phyloP scores from a whole-genome alignment of 441 rosid genomes.

The Rhodomyrtus psidioides region DNA sequence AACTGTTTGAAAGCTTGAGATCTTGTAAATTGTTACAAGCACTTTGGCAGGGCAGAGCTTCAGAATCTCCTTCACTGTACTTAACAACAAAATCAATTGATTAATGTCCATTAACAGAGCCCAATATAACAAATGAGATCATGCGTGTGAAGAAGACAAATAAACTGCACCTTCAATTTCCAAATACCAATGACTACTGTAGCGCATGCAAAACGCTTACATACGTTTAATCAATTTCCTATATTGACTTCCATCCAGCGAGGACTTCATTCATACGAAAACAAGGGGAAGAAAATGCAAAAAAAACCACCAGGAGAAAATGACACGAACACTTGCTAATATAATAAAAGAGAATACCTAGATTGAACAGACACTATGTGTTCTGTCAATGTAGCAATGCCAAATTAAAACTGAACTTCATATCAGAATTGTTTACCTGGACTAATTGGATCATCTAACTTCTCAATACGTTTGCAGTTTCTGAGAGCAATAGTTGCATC shows the following conservation, averaged over 20 bases:
- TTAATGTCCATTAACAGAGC: not conserved
- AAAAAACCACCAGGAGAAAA: not conserved
- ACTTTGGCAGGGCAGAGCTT: constrained; percentile 58
- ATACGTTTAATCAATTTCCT: not conserved
- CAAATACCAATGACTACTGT: not conserved
- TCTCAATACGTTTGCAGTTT: constrained; percentile 93
- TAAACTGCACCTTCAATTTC: not conserved
- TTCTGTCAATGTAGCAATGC: not conserved
- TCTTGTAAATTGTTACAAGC: constrained; percentile 75
- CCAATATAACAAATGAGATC: not conserved
- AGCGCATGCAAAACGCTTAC: not conserved
- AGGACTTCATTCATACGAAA: not conserved
- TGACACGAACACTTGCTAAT: not conserved
- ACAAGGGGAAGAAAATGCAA: not conserved
- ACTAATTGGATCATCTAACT: constrained; percentile 83
- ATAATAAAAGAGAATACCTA: not conserved
- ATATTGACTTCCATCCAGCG: not conserved
- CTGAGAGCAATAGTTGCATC: constrained; percentile 78
- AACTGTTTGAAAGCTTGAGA: constrained; percentile 57
- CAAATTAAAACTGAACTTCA: not conserved
- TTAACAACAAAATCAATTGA: constrained; percentile 3
- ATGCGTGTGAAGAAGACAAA: not conserved
- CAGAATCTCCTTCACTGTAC: constrained; percentile 87
- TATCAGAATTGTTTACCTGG: constrained; percentile 46
- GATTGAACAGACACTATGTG: not conserved